Conservation (phyloP, 768 basidiomycete genomes). For the Psilocybe cyanescens region DNA sequence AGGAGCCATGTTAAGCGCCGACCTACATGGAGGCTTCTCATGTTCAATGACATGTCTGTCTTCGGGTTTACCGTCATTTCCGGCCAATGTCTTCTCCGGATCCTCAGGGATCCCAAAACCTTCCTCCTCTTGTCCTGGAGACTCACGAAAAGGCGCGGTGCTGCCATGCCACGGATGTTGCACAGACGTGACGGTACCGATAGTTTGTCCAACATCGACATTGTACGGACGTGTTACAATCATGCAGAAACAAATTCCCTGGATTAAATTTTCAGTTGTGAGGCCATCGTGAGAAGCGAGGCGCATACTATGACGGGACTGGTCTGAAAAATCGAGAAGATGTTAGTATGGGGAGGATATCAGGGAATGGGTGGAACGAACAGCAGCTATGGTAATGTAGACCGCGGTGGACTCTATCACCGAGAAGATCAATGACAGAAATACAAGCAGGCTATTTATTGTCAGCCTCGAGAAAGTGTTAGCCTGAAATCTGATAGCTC, state of each 20-base stretch:
- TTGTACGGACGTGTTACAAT: neutral
- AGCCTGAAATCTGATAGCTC: neutral
- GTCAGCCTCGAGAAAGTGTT: neutral
- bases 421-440: neutral
- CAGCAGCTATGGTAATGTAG: slow-evolving; percentile 1
- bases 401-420: neutral
- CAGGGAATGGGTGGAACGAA: neutral
- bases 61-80: neutral
- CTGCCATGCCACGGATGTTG: neutral
- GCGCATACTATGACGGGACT: neutral
- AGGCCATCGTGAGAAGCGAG: neutral
- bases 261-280: neutral
- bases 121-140: neutral
- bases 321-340: neutral
- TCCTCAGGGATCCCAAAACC: too few species aligned
- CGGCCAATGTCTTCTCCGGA: too few species aligned
- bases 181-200: neutral
- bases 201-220: neutral
- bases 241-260: slow-evolving; percentile 8
- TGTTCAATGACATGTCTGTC: neutral
- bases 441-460: neutral
- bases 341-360: too few species aligned
- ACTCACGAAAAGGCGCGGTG: neutral
- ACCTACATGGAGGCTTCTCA: neutral
- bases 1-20: neutral